phyloP scores from a whole-genome alignment of 2,329 filamentous ascomycete genomes.

The Zymoseptoria passerinii region DNA sequence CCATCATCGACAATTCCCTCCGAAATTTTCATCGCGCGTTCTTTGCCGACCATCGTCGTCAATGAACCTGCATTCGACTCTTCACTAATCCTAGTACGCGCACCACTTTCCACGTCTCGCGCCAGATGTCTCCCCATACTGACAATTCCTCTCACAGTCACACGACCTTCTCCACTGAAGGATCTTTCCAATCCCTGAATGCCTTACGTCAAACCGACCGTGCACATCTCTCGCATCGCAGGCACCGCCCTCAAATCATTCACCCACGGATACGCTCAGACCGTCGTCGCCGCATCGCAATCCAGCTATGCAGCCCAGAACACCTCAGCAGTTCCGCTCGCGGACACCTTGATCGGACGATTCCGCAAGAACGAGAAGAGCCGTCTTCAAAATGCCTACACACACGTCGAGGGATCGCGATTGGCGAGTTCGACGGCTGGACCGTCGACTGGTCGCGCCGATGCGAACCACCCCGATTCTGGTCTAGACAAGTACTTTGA shows the following conservation, averaged over 20 bases:
- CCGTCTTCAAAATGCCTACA: conserved; percentile 24
- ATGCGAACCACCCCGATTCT: conserved; percentile 30
- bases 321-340: conserved; percentile 47
- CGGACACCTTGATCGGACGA: conserved; percentile 41
- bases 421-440: conserved; percentile 27
- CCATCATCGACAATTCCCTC: conserved; percentile 7
- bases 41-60: conserved; percentile 83
- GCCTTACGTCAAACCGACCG: conserved; percentile 60
- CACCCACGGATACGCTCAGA: conserved; percentile 96
- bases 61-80: conserved; percentile 84
- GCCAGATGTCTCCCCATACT: conserved; percentile 13
- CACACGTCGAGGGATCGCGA: conserved; percentile 27
- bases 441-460: conserved; percentile 27
- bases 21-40: conserved; percentile 56
- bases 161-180: conserved; percentile 48
- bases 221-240: conserved; percentile 87
- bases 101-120: conserved; percentile 9
- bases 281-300: conserved; percentile 90
- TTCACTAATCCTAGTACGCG: not conserved
- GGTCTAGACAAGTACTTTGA: conserved; percentile 87
- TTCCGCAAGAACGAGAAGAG: conserved; percentile 35
- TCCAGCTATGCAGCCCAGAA: conserved; percentile 64
- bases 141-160: conserved; percentile 30
- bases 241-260: conserved; percentile 61
- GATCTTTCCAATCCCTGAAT: conserved; percentile 71